phyloP scores from a whole-genome alignment of 2,329 filamentous ascomycete species.

The Elsinoe arachidis region DNA sequence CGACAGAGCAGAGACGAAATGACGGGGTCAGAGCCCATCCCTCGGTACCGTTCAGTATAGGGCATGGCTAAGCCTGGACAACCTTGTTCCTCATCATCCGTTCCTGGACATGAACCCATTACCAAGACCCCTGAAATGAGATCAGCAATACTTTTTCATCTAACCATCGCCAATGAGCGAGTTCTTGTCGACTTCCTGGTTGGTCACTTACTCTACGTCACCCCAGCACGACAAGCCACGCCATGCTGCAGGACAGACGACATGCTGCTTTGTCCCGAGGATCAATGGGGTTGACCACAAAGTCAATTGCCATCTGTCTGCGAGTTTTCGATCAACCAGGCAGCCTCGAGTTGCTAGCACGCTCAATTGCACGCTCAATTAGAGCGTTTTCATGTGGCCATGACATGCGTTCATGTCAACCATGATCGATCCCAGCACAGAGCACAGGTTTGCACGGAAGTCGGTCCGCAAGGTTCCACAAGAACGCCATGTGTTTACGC shows the following conservation, averaged over 20 bases:
- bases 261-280: background rate
- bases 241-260: background rate
- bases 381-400: background rate
- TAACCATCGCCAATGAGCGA: slow-evolving; percentile 7
- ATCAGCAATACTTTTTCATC: slow-evolving; percentile 3
- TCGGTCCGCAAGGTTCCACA: background rate
- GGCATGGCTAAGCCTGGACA: background rate
- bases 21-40: background rate
- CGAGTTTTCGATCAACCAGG: background rate
- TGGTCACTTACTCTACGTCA: slow-evolving; percentile 10
- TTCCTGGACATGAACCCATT: slow-evolving; percentile 5
- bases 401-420: background rate
- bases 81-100: background rate
- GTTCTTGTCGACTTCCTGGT: slow-evolving; percentile 8
- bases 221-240: slow-evolving; percentile 9
- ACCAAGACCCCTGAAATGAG: background rate
- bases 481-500: background rate
- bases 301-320: background rate
- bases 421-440: background rate
- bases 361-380: too few relatives aligned
- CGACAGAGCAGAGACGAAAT: background rate
- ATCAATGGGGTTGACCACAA: background rate
- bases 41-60: background rate
- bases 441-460: background rate
- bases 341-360: background rate